These are phyloP conservation scores for Strobilomyces dryophilus DNA, from an alignment of 768 basidiomycete genomes.

Conservation along the genomic window DNA sequence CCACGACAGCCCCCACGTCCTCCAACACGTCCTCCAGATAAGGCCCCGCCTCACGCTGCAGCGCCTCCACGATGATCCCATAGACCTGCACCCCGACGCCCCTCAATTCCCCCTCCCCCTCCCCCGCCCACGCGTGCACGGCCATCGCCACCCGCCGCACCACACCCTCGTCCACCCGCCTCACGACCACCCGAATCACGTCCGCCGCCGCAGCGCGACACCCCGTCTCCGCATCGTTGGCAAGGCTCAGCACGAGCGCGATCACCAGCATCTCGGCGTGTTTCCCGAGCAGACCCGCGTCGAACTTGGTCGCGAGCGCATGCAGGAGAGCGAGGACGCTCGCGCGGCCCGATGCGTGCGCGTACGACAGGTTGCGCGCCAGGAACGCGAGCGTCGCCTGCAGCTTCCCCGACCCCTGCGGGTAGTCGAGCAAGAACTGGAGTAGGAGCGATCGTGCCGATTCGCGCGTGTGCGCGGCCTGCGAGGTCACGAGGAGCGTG, in stretches of 20 bases:
- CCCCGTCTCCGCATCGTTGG: slow-evolving; percentile 88
- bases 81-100: slow-evolving; percentile 80
- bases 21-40: slow-evolving; percentile 49
- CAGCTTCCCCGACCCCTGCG: slow-evolving; percentile 89
- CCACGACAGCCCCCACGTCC: slow-evolving; percentile 43
- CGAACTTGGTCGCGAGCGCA: slow-evolving; percentile 82
- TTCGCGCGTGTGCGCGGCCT: slow-evolving; percentile 88
- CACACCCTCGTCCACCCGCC: slow-evolving; percentile 57
- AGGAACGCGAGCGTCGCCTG: slow-evolving; percentile 87
- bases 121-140: slow-evolving; percentile 77
- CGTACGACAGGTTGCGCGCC: slow-evolving; percentile 87
- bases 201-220: slow-evolving; percentile 87
- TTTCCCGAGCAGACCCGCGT: slow-evolving; percentile 65
- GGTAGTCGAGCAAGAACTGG: slow-evolving; percentile 95
- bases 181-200: slow-evolving; percentile 74
- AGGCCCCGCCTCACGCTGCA: slow-evolving; percentile 43
- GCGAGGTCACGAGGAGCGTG: slow-evolving; percentile 89
- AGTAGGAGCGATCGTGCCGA: slow-evolving; percentile 84
- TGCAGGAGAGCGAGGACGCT: slow-evolving; percentile 95
- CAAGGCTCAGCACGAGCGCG: slow-evolving; percentile 85
- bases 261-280: slow-evolving; percentile 89
- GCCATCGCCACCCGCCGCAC: slow-evolving; percentile 51
- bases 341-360: slow-evolving; percentile 82
- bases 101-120: slow-evolving; percentile 58
- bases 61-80: slow-evolving; percentile 72